Conservation (phyloP, 176 grass and related monocot genomes). For the Oryza nivara region DNA sequence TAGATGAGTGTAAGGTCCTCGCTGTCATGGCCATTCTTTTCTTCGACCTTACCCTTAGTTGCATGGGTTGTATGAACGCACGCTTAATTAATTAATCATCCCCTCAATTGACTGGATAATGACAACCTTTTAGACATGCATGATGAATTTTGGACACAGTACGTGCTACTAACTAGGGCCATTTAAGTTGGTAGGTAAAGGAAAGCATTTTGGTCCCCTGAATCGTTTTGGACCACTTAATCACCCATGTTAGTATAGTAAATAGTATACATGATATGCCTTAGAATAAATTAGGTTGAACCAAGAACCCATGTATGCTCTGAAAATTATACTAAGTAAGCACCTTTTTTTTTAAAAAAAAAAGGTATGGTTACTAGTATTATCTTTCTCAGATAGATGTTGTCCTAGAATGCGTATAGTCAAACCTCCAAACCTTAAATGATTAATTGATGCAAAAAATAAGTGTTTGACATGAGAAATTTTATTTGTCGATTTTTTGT, state of each 20-base stretch:
- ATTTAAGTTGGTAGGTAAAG: conserved; percentile 47
- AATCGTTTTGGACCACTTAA: conserved; percentile 35
- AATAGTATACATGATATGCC: neutral
- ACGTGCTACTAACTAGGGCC: conserved; percentile 34
- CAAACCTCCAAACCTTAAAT: too few relatives aligned
- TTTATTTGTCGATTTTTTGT: too few relatives aligned
- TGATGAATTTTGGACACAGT: conserved; percentile 35
- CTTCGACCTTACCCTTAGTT: neutral
- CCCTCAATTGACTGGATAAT: conserved; percentile 33
- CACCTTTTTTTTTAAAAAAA: neutral
- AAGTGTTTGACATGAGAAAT: too few relatives aligned
- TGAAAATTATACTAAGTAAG: neutral
- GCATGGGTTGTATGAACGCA: conserved; percentile 28
- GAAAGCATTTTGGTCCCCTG: conserved; percentile 54
- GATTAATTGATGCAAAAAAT: too few relatives aligned
- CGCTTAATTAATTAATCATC: conserved; percentile 20
- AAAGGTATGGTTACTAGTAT: neutral
- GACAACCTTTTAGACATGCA: conserved; percentile 33
- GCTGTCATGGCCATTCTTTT: conserved; percentile 35
- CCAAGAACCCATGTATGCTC: neutral
- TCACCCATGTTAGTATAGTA: neutral
- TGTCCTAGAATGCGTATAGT: too few relatives aligned
- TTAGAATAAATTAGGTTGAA: neutral
- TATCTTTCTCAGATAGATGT: too few relatives aligned
- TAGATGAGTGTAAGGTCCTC: conserved; percentile 5